Evolutionary conservation across 2,329 filamentous ascomycete species (phyloP).

Genomic region (Curvularia eragrostidis): DNA sequence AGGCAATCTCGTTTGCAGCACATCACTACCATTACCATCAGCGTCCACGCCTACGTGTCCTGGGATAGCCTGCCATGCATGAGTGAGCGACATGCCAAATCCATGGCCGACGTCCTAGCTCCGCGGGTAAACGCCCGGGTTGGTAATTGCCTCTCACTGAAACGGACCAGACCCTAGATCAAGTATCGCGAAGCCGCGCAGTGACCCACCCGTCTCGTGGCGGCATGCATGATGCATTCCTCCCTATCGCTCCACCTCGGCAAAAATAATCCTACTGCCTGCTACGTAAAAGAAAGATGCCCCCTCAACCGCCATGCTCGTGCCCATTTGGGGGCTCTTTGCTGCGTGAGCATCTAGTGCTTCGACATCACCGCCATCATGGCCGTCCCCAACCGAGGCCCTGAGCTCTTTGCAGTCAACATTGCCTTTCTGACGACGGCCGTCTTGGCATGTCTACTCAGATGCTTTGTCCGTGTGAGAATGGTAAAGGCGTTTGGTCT

Average conservation of each 20-base stretch:
- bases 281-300: slow-evolving; percentile 26
- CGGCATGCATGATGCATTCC: slow-evolving; percentile 18
- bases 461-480: slow-evolving; percentile 40
- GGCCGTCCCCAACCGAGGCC: slow-evolving; percentile 43
- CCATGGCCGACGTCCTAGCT: slow-evolving; percentile 8
- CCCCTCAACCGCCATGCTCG: slow-evolving; percentile 11
- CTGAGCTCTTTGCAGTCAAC: slow-evolving; percentile 41
- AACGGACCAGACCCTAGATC: slow-evolving; percentile 27
- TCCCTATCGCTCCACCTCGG: slow-evolving; percentile 23
- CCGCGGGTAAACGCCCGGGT: slow-evolving; percentile 21
- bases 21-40: slow-evolving; percentile 4
- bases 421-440: slow-evolving; percentile 38
- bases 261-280: background rate
- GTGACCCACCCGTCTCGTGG: slow-evolving; percentile 33
- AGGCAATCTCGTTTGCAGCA: slow-evolving; percentile 9
- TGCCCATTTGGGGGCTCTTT: slow-evolving; percentile 15
- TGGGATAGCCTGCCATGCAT: slow-evolving; percentile 12
- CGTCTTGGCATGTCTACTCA: slow-evolving; percentile 33
- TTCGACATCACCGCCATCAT: slow-evolving; percentile 24
- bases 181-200: slow-evolving; percentile 20
- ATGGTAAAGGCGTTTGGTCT: slow-evolving; percentile 47
- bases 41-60: background rate
- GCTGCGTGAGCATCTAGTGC: slow-evolving; percentile 9
- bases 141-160: slow-evolving; percentile 24
- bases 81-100: slow-evolving; percentile 16